A percentile compares a stretch with the other conserved stretches of the same genome.
Conservation (phyloP, 2,329 filamentous ascomycete species). For the Ustilaginoidea virens region DNA sequence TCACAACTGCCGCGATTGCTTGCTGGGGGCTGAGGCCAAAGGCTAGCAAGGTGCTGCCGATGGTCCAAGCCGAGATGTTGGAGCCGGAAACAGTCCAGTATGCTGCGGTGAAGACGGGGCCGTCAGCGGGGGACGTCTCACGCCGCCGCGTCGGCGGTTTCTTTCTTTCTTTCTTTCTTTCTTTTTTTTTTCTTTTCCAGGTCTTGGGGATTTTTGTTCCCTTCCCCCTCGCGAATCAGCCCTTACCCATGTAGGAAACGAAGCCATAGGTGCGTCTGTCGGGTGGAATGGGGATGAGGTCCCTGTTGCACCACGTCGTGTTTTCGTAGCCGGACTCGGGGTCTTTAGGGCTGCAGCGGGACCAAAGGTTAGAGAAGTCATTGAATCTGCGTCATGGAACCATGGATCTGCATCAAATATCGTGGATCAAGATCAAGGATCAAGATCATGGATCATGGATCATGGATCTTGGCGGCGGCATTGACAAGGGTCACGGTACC, state of each 20-base stretch:
- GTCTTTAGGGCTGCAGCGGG: conserved; percentile 13
- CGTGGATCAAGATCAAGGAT: no score
- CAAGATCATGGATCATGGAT: no score
- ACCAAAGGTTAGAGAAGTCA: no score
- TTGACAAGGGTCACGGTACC: no score
- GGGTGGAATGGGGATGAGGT: conserved; percentile 15
- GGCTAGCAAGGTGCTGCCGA: conserved; percentile 11
- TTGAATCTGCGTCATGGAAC: no score
- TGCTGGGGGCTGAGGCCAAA: conserved; percentile 13
- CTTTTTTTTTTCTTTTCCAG: no score
- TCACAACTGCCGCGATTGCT: conserved; percentile 11
- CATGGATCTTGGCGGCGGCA: no score
- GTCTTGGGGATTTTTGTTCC: neutral
- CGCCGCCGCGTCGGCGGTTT: no score
- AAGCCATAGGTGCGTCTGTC: conserved; percentile 12
- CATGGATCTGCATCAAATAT: no score
- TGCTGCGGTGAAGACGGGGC: conserved; percentile 3
- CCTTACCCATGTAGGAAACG: conserved; percentile 13
- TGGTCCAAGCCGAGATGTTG: conserved; percentile 11
- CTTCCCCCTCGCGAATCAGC: neutral
- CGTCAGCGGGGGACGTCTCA: no score
- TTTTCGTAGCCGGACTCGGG: conserved; percentile 14
- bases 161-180: no score
- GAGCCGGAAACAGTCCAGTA: conserved; percentile 12
- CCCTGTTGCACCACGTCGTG: conserved; percentile 17